Percentiles rank a stretch among this genome's conserved stretches.
Conservation (phyloP, 352 stramenopile species). For the Phytophthora kernoviae region DNA sequence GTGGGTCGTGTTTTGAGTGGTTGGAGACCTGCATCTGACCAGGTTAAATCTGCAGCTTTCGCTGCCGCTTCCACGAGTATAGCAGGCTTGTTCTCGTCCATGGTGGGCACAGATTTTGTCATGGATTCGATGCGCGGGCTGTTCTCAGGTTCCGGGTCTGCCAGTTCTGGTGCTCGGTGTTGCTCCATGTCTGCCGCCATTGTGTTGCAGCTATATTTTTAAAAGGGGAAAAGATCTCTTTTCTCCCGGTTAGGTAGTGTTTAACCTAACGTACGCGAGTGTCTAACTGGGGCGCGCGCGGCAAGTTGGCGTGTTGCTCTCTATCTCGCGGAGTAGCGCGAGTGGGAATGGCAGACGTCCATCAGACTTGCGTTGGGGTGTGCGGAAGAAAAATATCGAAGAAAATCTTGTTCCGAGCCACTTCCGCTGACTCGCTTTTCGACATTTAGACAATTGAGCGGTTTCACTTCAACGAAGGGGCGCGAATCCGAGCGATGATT, state of each 20-base stretch:
- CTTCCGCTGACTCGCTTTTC: not conserved
- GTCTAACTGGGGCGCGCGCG: not conserved
- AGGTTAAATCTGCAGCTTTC: conserved; percentile 7
- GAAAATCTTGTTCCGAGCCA: not conserved
- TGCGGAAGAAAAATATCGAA: conserved; percentile 36
- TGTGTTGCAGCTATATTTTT: no score
- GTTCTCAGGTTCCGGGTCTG: conserved; percentile 22
- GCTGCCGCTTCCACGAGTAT: conserved; percentile 1
- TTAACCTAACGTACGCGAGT: no score
- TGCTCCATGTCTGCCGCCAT: conserved; percentile 40
- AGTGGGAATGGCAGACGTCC: conserved; percentile 32
- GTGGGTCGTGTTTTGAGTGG: conserved; percentile 21
- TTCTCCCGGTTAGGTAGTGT: no score
- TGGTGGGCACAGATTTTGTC: conserved; percentile 1
- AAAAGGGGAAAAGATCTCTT: conserved; percentile 2
- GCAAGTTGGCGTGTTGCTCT: not conserved
- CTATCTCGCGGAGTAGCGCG: not conserved
- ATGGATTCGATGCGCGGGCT: conserved; percentile 10
- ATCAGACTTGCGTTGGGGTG: conserved; percentile 11
- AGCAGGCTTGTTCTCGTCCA: conserved; percentile 19
- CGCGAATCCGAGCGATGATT: not conserved
- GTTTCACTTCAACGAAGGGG: conserved; percentile 4
- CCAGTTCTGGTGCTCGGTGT: conserved; percentile 32
- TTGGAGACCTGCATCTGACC: conserved; percentile 24
- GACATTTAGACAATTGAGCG: conserved; percentile 2